A percentile compares a stretch with the other conserved stretches of the same genome.
phyloP scores from a whole-genome alignment of 2,329 filamentous ascomycete species.

The Epichloe brachyelytri region DNA sequence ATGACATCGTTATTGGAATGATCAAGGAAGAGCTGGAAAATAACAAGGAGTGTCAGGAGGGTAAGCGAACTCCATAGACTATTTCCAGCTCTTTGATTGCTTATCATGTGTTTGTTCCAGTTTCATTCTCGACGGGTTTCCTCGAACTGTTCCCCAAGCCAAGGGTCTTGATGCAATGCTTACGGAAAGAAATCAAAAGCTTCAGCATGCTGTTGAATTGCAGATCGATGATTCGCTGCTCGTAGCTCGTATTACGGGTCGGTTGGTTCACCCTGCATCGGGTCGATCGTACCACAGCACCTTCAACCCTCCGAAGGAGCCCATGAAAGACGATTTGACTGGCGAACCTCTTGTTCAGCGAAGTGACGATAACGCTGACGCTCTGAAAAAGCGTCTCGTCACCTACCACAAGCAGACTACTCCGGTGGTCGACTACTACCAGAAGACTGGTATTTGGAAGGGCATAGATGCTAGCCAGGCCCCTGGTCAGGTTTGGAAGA shows the following conservation, averaged over 20 bases:
- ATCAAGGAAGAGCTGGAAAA: constrained; percentile 93
- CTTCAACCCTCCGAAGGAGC: constrained; percentile 92
- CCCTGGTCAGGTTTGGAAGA: constrained; percentile 92
- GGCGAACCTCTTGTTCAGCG: constrained; percentile 94
- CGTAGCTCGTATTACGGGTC: constrained; percentile 91
- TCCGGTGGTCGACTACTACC: constrained; percentile 92
- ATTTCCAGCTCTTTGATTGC: neutral
- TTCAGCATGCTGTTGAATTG: constrained; percentile 92
- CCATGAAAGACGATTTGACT: constrained; percentile 93
- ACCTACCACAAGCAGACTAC: constrained; percentile 93
- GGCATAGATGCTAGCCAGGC: constrained; percentile 92
- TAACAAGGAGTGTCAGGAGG: constrained; percentile 93
- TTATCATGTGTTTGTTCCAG: constrained; percentile 30
- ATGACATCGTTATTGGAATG: constrained; percentile 99
- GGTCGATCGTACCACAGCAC: constrained; percentile 96
- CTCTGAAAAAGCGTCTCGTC: constrained; percentile 82
- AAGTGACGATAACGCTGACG: constrained; percentile 92
- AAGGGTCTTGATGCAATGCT: constrained; percentile 94
- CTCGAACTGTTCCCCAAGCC: constrained; percentile 88
- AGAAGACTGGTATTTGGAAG: constrained; percentile 94
- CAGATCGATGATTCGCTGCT: constrained; percentile 92
- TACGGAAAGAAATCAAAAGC: constrained; percentile 57
- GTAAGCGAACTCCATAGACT: constrained; percentile 35
- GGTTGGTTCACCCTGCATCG: constrained; percentile 87
- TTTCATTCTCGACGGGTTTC: constrained; percentile 98